Conservation (phyloP, 805 yeast species). For the Candida multigemmis region DNA sequence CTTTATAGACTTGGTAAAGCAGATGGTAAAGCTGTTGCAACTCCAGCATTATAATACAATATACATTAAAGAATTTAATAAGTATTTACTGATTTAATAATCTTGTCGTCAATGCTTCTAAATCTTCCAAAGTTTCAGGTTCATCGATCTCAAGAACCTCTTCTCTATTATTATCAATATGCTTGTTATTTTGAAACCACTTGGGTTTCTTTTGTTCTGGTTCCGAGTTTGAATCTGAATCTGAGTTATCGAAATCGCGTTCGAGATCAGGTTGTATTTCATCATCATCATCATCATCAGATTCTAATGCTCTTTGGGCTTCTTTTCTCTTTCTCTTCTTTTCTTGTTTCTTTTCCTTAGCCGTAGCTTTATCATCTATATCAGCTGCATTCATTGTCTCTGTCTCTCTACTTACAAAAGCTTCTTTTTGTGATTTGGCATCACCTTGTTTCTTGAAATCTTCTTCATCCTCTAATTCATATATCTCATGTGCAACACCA, state of each 20-base stretch:
- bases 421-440: constrained; percentile 57
- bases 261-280: constrained; percentile 33
- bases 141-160: constrained; percentile 67
- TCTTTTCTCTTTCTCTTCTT: constrained; percentile 87
- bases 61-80: background rate
- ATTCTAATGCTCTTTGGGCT: constrained; percentile 49
- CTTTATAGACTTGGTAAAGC: constrained; percentile 19
- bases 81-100: constrained; percentile 18
- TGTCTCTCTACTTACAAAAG: constrained; percentile 59
- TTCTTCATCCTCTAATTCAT: constrained; percentile 85
- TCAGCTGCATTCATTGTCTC: constrained; percentile 67
- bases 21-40: constrained; percentile 20
- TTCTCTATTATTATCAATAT: constrained; percentile 12
- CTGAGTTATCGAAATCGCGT: constrained; percentile 31
- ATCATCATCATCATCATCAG: constrained; percentile 23
- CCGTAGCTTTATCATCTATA: constrained; percentile 66
- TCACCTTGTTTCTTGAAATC: constrained; percentile 72
- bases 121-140: constrained; percentile 87
- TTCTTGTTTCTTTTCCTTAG: constrained; percentile 70
- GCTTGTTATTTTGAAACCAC: constrained; percentile 38
- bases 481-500: constrained; percentile 84
- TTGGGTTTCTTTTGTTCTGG: constrained; percentile 34
- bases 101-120: constrained; percentile 74
- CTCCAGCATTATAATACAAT: constrained; percentile 12
- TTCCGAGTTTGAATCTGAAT: constrained; percentile 20